Percentiles rank a stretch among this genome's conserved stretches.
These are phyloP conservation scores for Macrocystidia cucumis DNA, from an alignment of 1,284 basidiomycete genomes.

Conservation along the genomic window DNA sequence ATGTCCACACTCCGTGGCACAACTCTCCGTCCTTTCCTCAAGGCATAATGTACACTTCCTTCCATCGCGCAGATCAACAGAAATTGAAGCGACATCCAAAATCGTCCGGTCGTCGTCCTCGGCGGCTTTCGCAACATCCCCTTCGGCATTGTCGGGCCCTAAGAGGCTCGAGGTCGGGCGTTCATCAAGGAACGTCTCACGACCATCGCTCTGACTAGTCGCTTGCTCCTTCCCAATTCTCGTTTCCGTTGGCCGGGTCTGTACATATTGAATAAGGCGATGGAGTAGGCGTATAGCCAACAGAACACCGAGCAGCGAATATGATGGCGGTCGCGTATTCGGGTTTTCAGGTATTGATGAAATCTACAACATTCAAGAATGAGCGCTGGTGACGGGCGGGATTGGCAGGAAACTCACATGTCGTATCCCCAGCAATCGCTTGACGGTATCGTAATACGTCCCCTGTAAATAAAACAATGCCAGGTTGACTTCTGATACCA, in stretches of 20 bases:
- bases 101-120: constrained; percentile 65
- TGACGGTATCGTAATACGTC: constrained; percentile 69
- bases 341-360: constrained; percentile 67
- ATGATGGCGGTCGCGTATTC: constrained; percentile 71
- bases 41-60: constrained; percentile 84
- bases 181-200: constrained; percentile 59
- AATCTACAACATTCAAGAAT: constrained; percentile 41
- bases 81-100: constrained; percentile 49
- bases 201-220: constrained; percentile 17
- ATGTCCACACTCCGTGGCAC: constrained; percentile 91
- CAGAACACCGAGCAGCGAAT: constrained; percentile 77
- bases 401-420: constrained; percentile 58
- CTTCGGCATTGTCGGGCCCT: constrained; percentile 42
- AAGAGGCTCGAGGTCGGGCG: constrained; percentile 54
- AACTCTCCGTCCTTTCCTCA: constrained; percentile 73
- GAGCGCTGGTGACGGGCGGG: constrained; percentile 5
- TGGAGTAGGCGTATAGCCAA: constrained; percentile 65
- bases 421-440: constrained; percentile 63
- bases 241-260: constrained; percentile 15
- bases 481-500: constrained; percentile 68
- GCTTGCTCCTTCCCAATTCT: constrained; percentile 17
- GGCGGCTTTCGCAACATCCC: constrained; percentile 42
- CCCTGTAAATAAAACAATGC: constrained; percentile 79
- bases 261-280: constrained; percentile 43
- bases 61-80: constrained; percentile 43